These are phyloP conservation scores for Tetrahymena malaccensis DNA, from an alignment of 73 alveolate species.

Conservation along the genomic window DNA sequence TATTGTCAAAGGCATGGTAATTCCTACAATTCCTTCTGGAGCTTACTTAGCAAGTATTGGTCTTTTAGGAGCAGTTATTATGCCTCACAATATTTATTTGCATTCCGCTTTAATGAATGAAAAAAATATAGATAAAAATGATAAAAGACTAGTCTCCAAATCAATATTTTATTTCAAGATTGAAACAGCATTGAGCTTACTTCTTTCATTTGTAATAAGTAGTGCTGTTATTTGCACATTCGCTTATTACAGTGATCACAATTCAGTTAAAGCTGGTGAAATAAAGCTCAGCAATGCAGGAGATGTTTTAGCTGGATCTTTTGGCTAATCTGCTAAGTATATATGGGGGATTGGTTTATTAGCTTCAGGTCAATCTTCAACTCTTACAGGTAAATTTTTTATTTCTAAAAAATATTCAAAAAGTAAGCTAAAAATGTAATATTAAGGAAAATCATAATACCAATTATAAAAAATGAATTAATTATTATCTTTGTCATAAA, in stretches of 20 bases:
- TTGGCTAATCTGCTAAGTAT: constrained; percentile 43
- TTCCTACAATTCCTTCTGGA: constrained; percentile 50
- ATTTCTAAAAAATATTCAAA: not conserved
- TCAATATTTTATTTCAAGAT: constrained; percentile 35
- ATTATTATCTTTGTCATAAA: too few relatives aligned
- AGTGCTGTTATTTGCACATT: constrained; percentile 52
- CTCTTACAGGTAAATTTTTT: constrained; percentile 47
- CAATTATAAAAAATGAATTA: too few relatives aligned
- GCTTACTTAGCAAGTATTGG: constrained; percentile 43
- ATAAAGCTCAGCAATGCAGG: constrained; percentile 41
- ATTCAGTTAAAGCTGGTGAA: not conserved
- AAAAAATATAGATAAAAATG: constrained; percentile 22
- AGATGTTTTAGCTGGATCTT: constrained; percentile 35
- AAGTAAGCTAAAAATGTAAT: not conserved
- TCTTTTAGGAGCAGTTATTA: constrained; percentile 60
- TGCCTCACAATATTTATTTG: constrained; percentile 73
- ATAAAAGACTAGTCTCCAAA: constrained; percentile 6
- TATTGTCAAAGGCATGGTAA: constrained; percentile 28
- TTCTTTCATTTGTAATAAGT: constrained; percentile 54
- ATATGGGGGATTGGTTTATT: constrained; percentile 68
- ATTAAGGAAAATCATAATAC: not conserved
- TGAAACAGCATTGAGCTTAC: constrained; percentile 49
- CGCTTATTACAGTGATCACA: constrained; percentile 37
- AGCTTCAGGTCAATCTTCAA: constrained; percentile 79
- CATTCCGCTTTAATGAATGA: constrained; percentile 52